A percentile compares a stretch with the other conserved stretches of the same genome.
These are phyloP conservation scores for Golovinomyces cichoracearum DNA, from an alignment of 2,329 filamentous ascomycete genomes.

Conservation along the genomic window DNA sequence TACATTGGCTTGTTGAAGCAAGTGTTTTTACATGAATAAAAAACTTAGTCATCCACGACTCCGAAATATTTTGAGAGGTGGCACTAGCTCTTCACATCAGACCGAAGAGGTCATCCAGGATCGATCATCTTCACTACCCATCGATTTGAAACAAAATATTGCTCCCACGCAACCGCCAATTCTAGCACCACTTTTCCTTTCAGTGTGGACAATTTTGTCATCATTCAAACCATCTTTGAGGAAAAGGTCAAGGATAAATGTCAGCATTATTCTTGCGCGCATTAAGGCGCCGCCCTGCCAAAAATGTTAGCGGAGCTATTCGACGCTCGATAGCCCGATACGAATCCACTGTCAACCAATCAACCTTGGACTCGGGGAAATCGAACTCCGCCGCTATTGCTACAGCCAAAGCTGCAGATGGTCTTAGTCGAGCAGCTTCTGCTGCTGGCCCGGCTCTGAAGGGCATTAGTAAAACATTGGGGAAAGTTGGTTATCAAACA, in stretches of 20 bases:
- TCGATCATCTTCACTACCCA: no score
- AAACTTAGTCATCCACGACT: no score
- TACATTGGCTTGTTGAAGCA: no score
- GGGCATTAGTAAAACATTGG: constrained; percentile 36
- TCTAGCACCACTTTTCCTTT: no score
- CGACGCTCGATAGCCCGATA: constrained; percentile 20
- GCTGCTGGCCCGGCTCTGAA: constrained; percentile 55
- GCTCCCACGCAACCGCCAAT: no score
- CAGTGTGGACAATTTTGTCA: no score
- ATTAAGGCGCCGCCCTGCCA: background rate
- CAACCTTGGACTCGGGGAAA: constrained; percentile 21
- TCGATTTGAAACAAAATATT: no score
- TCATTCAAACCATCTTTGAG: background rate
- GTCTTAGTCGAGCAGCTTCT: constrained; percentile 55
- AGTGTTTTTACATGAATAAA: no score
- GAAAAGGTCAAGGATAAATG: background rate
- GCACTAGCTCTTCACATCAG: no score
- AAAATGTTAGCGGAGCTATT: background rate
- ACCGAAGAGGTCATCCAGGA: no score
- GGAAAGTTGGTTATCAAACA: constrained; percentile 59
- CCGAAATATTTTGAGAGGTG: no score
- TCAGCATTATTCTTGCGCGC: background rate
- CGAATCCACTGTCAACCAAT: constrained; percentile 30
- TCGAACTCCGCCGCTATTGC: constrained; percentile 19
- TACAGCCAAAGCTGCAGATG: constrained; percentile 46